Evolutionary conservation across 2,329 filamentous ascomycete species (phyloP), one percentile per base, ranked within the genome.

Genomic region (Aspergillus quadricinctus): DNA sequence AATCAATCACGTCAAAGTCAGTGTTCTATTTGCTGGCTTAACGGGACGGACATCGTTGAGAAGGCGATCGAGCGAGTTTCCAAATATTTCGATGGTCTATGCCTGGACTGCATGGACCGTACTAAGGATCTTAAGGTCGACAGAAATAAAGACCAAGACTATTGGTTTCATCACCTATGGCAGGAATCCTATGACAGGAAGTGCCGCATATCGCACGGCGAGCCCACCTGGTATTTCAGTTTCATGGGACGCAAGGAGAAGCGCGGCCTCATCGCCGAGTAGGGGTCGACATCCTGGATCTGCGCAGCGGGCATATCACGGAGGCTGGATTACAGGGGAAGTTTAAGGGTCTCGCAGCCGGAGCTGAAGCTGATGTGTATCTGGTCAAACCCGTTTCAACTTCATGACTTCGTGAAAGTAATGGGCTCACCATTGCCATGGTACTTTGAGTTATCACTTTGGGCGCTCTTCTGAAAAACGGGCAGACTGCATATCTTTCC

Each of bases 381-480:
- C 37, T 70, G 27, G 58, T 67, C 54, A 68, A 69, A 23, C 66
- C 64, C 17, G 57, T 70, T 27, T 67, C 64, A 3, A 3, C 61
- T 66, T 9, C 55, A 50, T 28, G 59, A 59, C 41, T 58, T 69
- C 21, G 62, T 63, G 52, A 61, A 53, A 53, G 50, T 64, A 31
- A 65, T 66, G 50, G 52, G 4, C 40, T 60, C 49, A 40, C 25
- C 4, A 41, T 9, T 9, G n/a, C 41, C 7, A 31, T 14, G 29
- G 17, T 43, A 8, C 3, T 43, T 43, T 19, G 19, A 4, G 9
- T 21, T 43, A 21, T 43, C 21, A 3, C 19, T 21, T 43, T 19
- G 40, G 21, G 21, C 40, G 9, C 21, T 11, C 8, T 43, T 43
- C 40, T 21, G n/a, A 11, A 41, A 9, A 9, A 1, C 3, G 21